These are phyloP conservation scores for Rhodotorula babjevae DNA, from an alignment of 768 basidiomycete genomes.

Conservation along the genomic window DNA sequence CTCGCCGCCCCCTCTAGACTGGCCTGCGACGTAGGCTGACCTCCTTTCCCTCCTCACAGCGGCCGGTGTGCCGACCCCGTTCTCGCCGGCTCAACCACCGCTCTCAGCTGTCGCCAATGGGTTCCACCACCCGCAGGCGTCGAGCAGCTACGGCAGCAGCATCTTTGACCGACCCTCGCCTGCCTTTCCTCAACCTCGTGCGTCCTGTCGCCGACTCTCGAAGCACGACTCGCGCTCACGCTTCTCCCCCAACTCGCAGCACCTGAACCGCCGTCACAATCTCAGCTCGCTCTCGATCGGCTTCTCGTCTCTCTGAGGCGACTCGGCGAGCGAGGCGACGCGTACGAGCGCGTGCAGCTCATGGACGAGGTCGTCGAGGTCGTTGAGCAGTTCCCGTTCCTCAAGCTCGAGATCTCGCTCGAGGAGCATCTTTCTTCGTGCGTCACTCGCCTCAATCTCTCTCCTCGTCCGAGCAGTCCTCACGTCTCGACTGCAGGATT, in stretches of 20 bases:
- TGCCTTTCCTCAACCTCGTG: background rate
- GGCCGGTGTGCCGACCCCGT: conserved; percentile 16
- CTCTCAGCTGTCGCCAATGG: background rate
- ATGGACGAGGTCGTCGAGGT: conserved; percentile 55
- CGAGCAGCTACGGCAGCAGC: background rate
- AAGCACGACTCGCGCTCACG: no score
- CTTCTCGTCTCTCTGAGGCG: background rate
- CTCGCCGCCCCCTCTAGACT: no score
- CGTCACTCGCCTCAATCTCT: conserved; percentile 43
- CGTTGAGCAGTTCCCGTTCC: conserved; percentile 65
- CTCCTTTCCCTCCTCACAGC: conserved; percentile 43
- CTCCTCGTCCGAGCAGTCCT: background rate
- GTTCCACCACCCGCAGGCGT: background rate
- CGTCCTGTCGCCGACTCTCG: background rate
- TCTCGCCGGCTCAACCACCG: background rate
- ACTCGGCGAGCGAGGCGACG: background rate
- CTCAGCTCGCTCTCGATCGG: background rate
- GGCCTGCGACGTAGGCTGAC: background rate
- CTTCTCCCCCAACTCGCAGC: background rate
- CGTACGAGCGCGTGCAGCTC: conserved; percentile 4
- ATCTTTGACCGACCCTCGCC: background rate
- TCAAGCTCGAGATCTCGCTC: conserved; percentile 69
- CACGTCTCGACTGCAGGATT: conserved; percentile 54
- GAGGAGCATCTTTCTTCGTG: conserved; percentile 70
- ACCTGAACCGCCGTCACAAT: background rate